Evolutionary conservation across 371 early-diverging fungal species (phyloP), one percentile per base, ranked within the genome.

Genomic region (Mucor circinelloides): DNA sequence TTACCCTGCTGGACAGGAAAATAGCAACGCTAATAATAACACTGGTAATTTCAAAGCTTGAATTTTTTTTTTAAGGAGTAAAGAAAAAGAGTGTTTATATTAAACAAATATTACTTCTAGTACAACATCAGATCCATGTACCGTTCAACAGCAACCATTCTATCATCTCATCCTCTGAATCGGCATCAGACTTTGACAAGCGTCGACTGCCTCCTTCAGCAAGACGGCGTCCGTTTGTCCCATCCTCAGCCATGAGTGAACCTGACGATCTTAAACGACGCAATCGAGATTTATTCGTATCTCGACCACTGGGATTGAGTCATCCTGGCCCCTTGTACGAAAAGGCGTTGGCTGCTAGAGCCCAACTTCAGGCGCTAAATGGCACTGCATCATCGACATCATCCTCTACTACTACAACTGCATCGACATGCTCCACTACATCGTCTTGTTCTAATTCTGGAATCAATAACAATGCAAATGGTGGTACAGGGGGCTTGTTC

Each of bases 1-100:
- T 17, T 77, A 86, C 46, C 85, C 90, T 64, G 88, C 86, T 61
- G 84, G 86, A 32, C 84, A 82, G 64, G 86, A 90, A 21, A 88
- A 84, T 76, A 25, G 17, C 15, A 62, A 19, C 15, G 85, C 87
- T 88, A 79, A 48, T 40, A 12, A 28, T 40, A 17, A 1, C n/a
- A 46, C 36, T 42, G 46, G 50, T 50, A 50, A 50, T 25, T 19
- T 34, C 9, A 6, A 30, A 6, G 30, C 30, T 34, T 56, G 34
- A 32, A n/a, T 32, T 46, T 17, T 28, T n/a, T 58, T 48, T 58
- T 68, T 57, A 40, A 27, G 60, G 44, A 50, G 59, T 48, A 48
- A 48, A n/a, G n/a, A n/a, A n/a, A n/a, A n/a, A n/a, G n/a, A n/a
- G 6, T 52, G 64, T 63, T 57, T 42, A 34, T 57, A 42, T 30